These are phyloP conservation scores for Colletotrichum sansevieriae DNA, from an alignment of 2,329 filamentous ascomycete species.

Conservation along the genomic window DNA sequence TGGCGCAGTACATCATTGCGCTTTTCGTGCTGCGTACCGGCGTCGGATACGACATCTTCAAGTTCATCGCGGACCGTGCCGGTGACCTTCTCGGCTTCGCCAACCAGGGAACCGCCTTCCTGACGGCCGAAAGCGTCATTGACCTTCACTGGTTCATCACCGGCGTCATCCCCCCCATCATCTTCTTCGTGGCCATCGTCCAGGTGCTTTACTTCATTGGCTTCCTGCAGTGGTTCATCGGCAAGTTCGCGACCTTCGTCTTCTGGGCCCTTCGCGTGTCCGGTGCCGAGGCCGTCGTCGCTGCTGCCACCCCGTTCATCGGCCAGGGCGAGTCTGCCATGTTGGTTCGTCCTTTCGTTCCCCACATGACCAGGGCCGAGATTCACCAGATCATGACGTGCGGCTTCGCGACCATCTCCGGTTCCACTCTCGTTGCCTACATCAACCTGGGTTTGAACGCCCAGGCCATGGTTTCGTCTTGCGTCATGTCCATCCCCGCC, in stretches of 20 bases:
- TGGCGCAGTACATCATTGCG: slow-evolving; percentile 88
- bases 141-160: slow-evolving; percentile 77
- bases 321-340: slow-evolving; percentile 95
- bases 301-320: slow-evolving; percentile 92
- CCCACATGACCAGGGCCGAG: slow-evolving; percentile 88
- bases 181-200: slow-evolving; percentile 96
- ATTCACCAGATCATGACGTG: slow-evolving; percentile 94
- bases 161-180: slow-evolving; percentile 87
- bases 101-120: slow-evolving; percentile 77
- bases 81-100: slow-evolving; percentile 82
- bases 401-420: slow-evolving; percentile 92
- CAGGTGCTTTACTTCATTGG: slow-evolving; percentile 87
- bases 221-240: slow-evolving; percentile 88
- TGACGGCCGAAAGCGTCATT: slow-evolving; percentile 66
- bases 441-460: slow-evolving; percentile 86
- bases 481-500: slow-evolving; percentile 95
- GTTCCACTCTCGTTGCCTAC: slow-evolving; percentile 88
- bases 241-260: slow-evolving; percentile 90
- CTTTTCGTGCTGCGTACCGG: slow-evolving; percentile 87
- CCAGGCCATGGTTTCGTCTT: slow-evolving; percentile 88
- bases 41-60: slow-evolving; percentile 91
- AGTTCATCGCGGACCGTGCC: slow-evolving; percentile 84
- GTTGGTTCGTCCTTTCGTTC: slow-evolving; percentile 88
- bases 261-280: slow-evolving; percentile 91
- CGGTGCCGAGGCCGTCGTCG: slow-evolving; percentile 93